Evolutionary conservation across 192 early-diverging fungal genomes (phyloP), one percentile per base, ranked within the genome.

Genomic region (Entomortierella beljakovae): DNA sequence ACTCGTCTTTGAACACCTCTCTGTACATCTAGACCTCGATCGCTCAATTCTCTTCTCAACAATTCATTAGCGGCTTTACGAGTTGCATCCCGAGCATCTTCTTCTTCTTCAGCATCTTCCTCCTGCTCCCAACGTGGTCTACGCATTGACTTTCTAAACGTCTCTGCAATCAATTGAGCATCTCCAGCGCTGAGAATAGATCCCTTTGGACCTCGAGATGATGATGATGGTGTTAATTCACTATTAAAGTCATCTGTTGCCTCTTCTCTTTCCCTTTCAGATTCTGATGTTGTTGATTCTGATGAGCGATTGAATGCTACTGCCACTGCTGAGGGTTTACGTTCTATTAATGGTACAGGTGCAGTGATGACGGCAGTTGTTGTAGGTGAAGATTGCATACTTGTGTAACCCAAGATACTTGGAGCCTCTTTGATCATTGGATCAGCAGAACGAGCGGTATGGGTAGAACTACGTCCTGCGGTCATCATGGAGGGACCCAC

Each of bases 131-230:
- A 77, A 10, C 61, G 66, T 20, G 74, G 74, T 32, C 56, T 55
- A 11, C 74, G 65, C 74, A 77, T 77, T 18, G 74, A 77, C 55
- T 77, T 77, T 25, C 74, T 48, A 54, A 77, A 77, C 9, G 66
- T 77, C 61, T 77, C 74, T 51, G 74, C 74, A 40, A 77, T 77
- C 43, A 77, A 52, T 22, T 68, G 65, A 6, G 74, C 74, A 40
- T 77, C 74, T 0, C 49, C 61, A 25, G 74, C 60, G 8, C 31
- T 58, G 9, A 77, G 20, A 18, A 57, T 55, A 5, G 74, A 60
- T 16, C 65, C 61, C 16, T 57, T 57, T 42, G 55, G 2, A n/a
- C 26, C 18, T 18, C 56, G 40, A 32, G 50, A 37, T 10, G 26
- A 18, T 26, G 50, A 20, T 35, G 22, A 49, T 20, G 28, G 26